Percentiles rank a stretch among this genome's conserved stretches.
Conservation (phyloP, 2,329 filamentous ascomycete species). For the Xylariales sp. region DNA sequence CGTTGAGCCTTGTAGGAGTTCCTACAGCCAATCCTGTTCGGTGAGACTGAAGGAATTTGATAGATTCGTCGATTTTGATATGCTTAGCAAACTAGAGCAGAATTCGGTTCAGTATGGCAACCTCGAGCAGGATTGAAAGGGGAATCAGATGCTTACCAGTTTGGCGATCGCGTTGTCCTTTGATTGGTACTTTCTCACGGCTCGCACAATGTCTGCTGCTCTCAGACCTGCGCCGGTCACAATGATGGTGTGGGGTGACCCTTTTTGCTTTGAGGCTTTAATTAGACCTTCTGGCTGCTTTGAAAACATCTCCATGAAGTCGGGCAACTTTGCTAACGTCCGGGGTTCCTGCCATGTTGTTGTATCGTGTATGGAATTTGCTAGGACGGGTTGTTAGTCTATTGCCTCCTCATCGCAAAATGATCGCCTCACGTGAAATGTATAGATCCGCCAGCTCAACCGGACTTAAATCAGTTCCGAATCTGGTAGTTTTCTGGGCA, state of each 20-base stretch:
- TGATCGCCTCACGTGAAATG: slow-evolving; percentile 59
- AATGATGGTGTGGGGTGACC: slow-evolving; percentile 80
- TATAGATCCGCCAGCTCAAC: slow-evolving; percentile 82
- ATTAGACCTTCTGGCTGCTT: slow-evolving; percentile 55
- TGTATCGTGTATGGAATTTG: slow-evolving; percentile 72
- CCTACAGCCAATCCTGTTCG: slow-evolving; percentile 85
- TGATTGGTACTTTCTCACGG: slow-evolving; percentile 72
- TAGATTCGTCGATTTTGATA: slow-evolving; percentile 88
- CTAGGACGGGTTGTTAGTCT: slow-evolving; percentile 34
- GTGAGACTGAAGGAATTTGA: slow-evolving; percentile 64
- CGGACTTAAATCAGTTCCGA: slow-evolving; percentile 74
- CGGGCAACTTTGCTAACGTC: slow-evolving; percentile 67
- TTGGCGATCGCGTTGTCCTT: slow-evolving; percentile 80
- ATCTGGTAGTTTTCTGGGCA: slow-evolving; percentile 71
- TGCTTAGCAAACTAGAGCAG: slow-evolving; percentile 92
- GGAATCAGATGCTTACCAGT: slow-evolving; percentile 44
- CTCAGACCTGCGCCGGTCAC: slow-evolving; percentile 81
- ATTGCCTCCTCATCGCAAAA: not conserved
- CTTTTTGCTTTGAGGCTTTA: slow-evolving; percentile 63
- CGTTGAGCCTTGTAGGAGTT: slow-evolving; percentile 77
- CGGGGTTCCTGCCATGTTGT: slow-evolving; percentile 67
- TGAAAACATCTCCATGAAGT: slow-evolving; percentile 68
- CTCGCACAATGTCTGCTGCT: slow-evolving; percentile 77
- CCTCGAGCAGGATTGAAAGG: too few relatives aligned
- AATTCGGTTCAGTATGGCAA: too few relatives aligned